Base-by-base conservation (phyloP, 1,284 basidiomycete species). In the Erythrobasidium hasegawianum region DNA sequence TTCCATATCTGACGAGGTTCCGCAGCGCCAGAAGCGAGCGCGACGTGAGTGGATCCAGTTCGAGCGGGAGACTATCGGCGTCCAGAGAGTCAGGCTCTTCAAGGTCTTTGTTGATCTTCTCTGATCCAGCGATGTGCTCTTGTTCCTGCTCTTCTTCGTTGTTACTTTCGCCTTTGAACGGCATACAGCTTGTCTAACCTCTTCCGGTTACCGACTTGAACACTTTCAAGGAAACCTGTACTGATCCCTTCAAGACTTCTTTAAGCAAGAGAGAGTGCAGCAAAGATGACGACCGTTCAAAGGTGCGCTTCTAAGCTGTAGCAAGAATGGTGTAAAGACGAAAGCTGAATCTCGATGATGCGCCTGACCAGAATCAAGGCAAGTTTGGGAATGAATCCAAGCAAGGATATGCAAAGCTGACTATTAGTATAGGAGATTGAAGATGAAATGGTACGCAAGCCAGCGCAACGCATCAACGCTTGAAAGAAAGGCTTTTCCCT, bases 231-330 rank as follows among this genome's bases (percentile, higher is more conserved):
- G 45, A 24, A 33, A 33, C 33, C 33, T 33, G n/a, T n/a, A n/a
- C n/a, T n/a, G n/a, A n/a, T n/a, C n/a, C n/a, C n/a, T 33, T 33
- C 33, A 33, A 33, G 11, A 33, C 33, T 33, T 33, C 33, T 33
- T 40, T n/a, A 26, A 24, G 20, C 39, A n/a, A n/a, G n/a, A n/a
- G n/a, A n/a, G n/a, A n/a, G n/a, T n/a, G n/a, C n/a, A n/a, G n/a
- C n/a, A 22, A 67, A 60, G 58, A 59, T 56, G 53, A 67, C 65
- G 5, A 67, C 65, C 38, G 65, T 67, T 47, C 47, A 52, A 22
- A 56, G 50, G 58, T 65, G 47, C 24, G 56, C 40, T n/a, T n/a
- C 8, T 10, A 38, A 22, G 14, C 11, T 33, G 16, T 3, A 3
- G 22, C 18, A 24, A 57, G 62, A n/a, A n/a, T n/a, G n/a, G 45